Conservation (phyloP, 1,284 basidiomycete genomes). For the Cryptococcus sp. region DNA sequence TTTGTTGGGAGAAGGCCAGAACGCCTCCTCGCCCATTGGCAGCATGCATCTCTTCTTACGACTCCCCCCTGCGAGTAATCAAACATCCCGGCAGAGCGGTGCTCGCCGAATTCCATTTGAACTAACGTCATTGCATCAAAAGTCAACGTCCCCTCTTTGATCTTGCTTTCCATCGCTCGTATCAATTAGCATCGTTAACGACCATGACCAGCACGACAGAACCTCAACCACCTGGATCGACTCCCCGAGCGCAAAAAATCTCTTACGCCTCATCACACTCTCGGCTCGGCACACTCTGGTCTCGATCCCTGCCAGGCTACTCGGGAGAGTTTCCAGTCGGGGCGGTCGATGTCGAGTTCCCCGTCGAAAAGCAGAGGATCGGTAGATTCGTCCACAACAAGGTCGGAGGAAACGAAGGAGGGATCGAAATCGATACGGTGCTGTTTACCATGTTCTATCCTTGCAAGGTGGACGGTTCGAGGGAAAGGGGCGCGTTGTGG, state of each 20-base stretch:
- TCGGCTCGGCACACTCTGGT: conserved; percentile 10
- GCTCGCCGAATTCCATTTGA: no score
- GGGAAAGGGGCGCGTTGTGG: conserved; percentile 18
- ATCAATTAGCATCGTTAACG: no score
- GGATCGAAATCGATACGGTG: conserved; percentile 43
- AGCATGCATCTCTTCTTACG: no score
- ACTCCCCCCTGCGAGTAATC: no score
- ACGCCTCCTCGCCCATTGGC: no score
- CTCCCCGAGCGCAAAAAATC: conserved; percentile 13
- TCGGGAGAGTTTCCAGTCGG: conserved; percentile 12
- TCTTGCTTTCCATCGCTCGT: no score
- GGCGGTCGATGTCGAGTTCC: conserved; percentile 13
- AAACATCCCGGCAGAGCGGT: no score
- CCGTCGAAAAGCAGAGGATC: conserved; percentile 10
- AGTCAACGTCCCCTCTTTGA: no score
- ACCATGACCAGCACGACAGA: conserved; percentile 3
- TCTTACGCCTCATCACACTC: conserved; percentile 11
- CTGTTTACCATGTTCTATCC: conserved; percentile 49
- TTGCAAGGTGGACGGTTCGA: conserved; percentile 17
- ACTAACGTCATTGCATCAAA: no score
- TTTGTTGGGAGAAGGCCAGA: no score
- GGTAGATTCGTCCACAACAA: conserved; percentile 9
- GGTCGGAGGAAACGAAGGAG: conserved; percentile 1
- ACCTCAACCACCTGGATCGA: conserved; percentile 9
- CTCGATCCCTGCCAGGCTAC: conserved; percentile 10